Conservation (phyloP, 177 flowering plant species). For the Vitis hybrid region DNA sequence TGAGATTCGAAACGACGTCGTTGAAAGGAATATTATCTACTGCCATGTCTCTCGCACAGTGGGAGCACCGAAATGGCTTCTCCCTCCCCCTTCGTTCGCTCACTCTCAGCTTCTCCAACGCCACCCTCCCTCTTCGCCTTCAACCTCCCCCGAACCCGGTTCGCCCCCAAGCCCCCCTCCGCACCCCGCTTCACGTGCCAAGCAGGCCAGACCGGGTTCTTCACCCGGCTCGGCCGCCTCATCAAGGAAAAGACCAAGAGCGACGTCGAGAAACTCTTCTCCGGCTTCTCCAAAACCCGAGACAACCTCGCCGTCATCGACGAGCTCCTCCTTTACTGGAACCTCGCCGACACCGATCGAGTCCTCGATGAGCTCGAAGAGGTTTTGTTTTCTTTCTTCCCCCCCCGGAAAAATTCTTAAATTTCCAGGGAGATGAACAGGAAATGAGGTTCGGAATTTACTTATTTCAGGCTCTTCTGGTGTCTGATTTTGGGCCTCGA, state of each 20-base stretch:
- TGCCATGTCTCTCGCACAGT: neutral
- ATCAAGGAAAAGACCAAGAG: constrained; percentile 94
- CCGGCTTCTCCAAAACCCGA: constrained; percentile 91
- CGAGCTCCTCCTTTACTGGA: constrained; percentile 91
- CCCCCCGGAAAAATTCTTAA: neutral
- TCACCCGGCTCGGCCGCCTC: constrained; percentile 77
- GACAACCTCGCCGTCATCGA: constrained; percentile 91
- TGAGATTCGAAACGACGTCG: constrained; percentile 3
- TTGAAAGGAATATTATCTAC: constrained; percentile 2
- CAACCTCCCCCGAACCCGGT: constrained; percentile 9
- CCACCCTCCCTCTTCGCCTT: neutral
- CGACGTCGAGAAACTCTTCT: constrained; percentile 86
- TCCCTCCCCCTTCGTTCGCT: constrained; percentile 11
- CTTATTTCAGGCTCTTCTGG: constrained; percentile 68
- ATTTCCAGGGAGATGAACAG: too few species aligned
- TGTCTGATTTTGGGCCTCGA: constrained; percentile 93
- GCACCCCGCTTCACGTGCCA: constrained; percentile 52
- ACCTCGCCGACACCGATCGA: constrained; percentile 88
- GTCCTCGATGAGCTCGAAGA: constrained; percentile 95
- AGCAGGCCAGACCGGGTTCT: constrained; percentile 83
- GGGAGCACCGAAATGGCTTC: constrained; percentile 23
- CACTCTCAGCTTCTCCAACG: constrained; percentile 14
- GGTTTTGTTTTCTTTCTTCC: constrained; percentile 26
- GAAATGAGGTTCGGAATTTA: neutral
- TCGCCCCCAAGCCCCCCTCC: constrained; percentile 11